Conservation (phyloP, 2,329 filamentous ascomycete species). For the Apiospora koreana region DNA sequence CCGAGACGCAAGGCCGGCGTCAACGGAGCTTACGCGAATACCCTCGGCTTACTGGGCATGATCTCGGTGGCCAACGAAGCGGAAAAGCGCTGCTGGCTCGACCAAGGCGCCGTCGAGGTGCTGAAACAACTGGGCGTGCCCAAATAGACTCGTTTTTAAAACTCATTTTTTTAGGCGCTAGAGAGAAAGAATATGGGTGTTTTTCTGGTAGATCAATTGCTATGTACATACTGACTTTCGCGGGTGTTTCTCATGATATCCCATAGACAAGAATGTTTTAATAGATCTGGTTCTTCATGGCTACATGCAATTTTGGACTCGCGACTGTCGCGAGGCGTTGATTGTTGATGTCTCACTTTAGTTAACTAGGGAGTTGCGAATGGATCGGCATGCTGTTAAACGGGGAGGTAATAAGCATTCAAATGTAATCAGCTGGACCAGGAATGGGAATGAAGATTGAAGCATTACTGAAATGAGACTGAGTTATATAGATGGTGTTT, state of each 20-base stretch:
- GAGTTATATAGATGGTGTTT: not conserved
- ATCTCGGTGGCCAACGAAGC: conserved; percentile 37
- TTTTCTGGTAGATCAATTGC: not conserved
- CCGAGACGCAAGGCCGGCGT: conserved; percentile 39
- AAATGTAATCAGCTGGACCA: not conserved
- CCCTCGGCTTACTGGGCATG: conserved; percentile 48
- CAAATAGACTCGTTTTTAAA: not conserved
- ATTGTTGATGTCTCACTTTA: not conserved
- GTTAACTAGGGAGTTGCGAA: not conserved
- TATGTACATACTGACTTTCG: not conserved
- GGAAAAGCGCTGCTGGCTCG: conserved; percentile 38
- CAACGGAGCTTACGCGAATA: conserved; percentile 42
- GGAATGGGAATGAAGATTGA: not conserved
- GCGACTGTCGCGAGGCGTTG: not conserved
- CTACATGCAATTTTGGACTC: not conserved
- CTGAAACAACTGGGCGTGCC: conserved; percentile 38
- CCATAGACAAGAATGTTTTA: conserved; percentile 9
- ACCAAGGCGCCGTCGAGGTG: conserved; percentile 35
- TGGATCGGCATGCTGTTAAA: not conserved
- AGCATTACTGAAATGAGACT: not conserved
- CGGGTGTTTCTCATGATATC: conserved; percentile 1
- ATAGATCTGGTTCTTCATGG: conserved; percentile 6
- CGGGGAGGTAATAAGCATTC: not conserved
- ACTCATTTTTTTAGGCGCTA: not conserved
- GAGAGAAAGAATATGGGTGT: not conserved